phyloP scores from a whole-genome alignment of 2,329 filamentous ascomycete species.

The Venturia pyrina region DNA sequence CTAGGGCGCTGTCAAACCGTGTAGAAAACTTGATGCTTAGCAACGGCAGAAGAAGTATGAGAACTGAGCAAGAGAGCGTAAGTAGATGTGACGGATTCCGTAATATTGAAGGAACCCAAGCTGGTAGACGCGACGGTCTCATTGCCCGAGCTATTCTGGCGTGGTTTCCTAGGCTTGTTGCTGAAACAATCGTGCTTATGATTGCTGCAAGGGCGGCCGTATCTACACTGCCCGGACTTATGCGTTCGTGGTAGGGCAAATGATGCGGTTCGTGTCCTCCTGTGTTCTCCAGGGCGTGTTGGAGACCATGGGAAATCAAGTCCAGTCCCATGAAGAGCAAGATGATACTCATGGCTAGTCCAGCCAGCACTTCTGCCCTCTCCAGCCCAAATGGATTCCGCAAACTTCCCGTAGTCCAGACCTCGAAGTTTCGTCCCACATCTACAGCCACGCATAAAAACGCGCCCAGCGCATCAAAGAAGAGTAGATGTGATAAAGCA shows the following conservation, averaged over 20 bases:
- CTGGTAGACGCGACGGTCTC: conserved; percentile 50
- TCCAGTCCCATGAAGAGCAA: conserved; percentile 97
- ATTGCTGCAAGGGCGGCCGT: conserved; percentile 74
- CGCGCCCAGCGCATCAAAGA: conserved; percentile 91
- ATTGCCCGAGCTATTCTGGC: conserved; percentile 85
- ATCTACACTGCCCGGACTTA: conserved; percentile 46
- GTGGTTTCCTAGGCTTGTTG: conserved; percentile 81
- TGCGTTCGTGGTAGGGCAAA: conserved; percentile 33
- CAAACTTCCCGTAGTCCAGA: conserved; percentile 88
- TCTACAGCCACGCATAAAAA: conserved; percentile 87
- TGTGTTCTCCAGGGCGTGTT: conserved; percentile 74
- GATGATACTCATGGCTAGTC: conserved; percentile 92
- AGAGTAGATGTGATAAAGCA: conserved; percentile 81
- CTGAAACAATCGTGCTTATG: conserved; percentile 71
- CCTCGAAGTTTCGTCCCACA: conserved; percentile 91
- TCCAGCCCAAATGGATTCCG: conserved; percentile 90
- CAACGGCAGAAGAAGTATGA: conserved; percentile 73
- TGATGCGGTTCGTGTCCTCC: conserved; percentile 64
- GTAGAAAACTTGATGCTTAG: conserved; percentile 71
- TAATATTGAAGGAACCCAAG: conserved; percentile 63
- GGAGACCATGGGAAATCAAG: conserved; percentile 83
- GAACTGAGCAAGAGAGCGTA: conserved; percentile 73
- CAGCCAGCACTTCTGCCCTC: conserved; percentile 84
- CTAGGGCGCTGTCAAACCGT: conserved; percentile 75
- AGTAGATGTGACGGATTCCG: conserved; percentile 94